phyloP scores from a whole-genome alignment of 306 rosid species.

The Coriaria nepalensis region DNA sequence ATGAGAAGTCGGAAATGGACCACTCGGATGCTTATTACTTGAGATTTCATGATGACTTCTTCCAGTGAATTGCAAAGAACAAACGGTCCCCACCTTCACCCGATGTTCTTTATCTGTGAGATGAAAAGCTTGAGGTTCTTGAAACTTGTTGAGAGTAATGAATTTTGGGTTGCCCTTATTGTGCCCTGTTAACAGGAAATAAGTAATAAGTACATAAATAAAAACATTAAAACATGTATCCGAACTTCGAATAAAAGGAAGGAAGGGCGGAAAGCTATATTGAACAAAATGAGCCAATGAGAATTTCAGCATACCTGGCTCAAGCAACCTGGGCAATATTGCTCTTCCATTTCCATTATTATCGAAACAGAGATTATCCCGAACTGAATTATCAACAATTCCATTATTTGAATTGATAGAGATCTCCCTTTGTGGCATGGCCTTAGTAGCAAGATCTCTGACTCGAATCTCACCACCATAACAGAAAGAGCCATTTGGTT shows the following conservation, averaged over 20 bases:
- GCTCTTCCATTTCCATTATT: constrained; percentile 38
- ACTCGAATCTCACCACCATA: constrained; percentile 31
- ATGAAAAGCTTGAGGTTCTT: constrained; percentile 32
- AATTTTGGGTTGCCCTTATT: constrained; percentile 32
- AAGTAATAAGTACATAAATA: background rate
- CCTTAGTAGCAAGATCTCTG: constrained; percentile 26
- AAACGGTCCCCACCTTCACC: constrained; percentile 45
- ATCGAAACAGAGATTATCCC: constrained; percentile 28
- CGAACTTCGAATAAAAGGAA: background rate
- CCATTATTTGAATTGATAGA: constrained; percentile 29
- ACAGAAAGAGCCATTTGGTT: constrained; percentile 38
- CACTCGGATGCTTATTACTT: constrained; percentile 1
- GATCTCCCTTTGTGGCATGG: constrained; percentile 36
- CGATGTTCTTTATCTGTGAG: constrained; percentile 26
- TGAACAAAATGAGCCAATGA: background rate
- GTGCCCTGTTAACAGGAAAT: constrained; percentile 38
- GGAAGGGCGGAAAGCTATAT: background rate
- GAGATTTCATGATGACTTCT: constrained; percentile 24
- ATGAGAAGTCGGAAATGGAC: constrained; percentile 9
- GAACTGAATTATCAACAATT: constrained; percentile 21
- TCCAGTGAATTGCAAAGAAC: constrained; percentile 31
- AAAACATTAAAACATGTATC: constrained; percentile 8
- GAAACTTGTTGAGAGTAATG: constrained; percentile 24
- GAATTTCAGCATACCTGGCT: constrained; percentile 43
- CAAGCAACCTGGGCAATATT: constrained; percentile 37